These are phyloP conservation scores for Eimeria zaria DNA, from an alignment of 169 alveolate genomes.

Conservation along the genomic window DNA sequence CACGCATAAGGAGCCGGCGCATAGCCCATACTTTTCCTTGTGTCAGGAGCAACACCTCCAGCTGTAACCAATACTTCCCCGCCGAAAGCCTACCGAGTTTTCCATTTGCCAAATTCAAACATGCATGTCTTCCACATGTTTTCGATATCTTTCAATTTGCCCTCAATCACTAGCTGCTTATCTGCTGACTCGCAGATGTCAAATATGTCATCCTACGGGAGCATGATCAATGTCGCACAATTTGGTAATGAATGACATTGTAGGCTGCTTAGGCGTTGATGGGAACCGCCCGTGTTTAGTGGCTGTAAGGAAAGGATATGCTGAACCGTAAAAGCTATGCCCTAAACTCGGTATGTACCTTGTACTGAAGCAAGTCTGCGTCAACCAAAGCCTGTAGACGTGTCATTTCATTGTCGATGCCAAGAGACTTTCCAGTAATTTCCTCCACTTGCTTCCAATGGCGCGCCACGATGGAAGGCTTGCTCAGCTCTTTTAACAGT, in stretches of 20 bases:
- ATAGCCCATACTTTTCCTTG: not conserved
- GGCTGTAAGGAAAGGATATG: not conserved
- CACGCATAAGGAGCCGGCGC: not conserved
- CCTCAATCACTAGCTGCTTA: slow-evolving; percentile 97
- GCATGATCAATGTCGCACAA: not conserved
- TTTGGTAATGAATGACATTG: not conserved
- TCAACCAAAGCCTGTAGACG: slow-evolving; percentile 94
- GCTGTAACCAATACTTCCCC: not conserved
- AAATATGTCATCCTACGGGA: slow-evolving; percentile 95
- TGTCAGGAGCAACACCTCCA: not conserved
- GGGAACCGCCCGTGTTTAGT: not conserved
- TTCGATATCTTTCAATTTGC: slow-evolving; percentile 94
- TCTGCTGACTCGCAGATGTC: slow-evolving; percentile 99
- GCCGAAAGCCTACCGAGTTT: slow-evolving; percentile 90
- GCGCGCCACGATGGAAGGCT: slow-evolving; percentile 95
- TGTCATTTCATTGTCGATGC: slow-evolving; percentile 92
- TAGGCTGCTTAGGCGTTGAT: not conserved
- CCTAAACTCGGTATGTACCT: slow-evolving; percentile 3
- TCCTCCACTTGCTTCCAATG: slow-evolving; percentile 97
- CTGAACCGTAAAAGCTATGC: slow-evolving; percentile 71
- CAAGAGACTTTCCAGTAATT: slow-evolving; percentile 91
- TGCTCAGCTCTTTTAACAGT: slow-evolving; percentile 94
- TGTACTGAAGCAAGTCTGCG: slow-evolving; percentile 89
- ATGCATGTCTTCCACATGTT: slow-evolving; percentile 96
- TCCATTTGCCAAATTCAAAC: slow-evolving; percentile 97